Evolutionary conservation across 345 rosid species (phyloP), one percentile per base, ranked within the genome.

Genomic region (Murraya paniculata): DNA sequence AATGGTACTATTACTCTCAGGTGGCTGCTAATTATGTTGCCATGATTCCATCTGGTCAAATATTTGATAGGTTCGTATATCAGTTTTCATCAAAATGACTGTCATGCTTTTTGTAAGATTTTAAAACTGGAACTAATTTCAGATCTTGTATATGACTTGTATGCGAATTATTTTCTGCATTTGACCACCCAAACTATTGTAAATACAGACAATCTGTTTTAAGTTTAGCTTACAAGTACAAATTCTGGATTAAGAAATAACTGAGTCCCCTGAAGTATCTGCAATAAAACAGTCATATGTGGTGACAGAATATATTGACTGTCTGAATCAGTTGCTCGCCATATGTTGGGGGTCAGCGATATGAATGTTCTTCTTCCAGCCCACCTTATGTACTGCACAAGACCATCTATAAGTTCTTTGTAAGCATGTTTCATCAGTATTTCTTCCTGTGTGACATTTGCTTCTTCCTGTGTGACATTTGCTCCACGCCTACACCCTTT

Each of bases 11-110:
- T 61, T 45, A 68, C 28, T 67, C 48, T 31, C 84, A 93, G 99
- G 99, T 92, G 79, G 97, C 99, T 69, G 98, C 98, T 45, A 95
- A 93, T 82, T 93, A 88, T 86, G 94, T 93, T 65, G 99, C 99
- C 76, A 93, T 95, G 99, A 83, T 95, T 87, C 98, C 98, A 61
- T 92, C 97, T 21, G 96, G 98, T 22, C 98, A 95, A 82, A 87
- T 95, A 68, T 95, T 95, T 33, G 99, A 95, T 84, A 93, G 99
- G 96, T 92, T 84, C 68, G 36, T 24, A 48, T 4, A 22, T 66
- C 28, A 28, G 31, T 78, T 6, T 21, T 35, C 28, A 28, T 21
- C 6, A 31, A 35, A 16, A 60, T 58, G 50, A 13, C 50, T 11
- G 14, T n/a, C 19, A 21, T 62, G 69, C 66, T 30, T 77, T 31